phyloP scores from a whole-genome alignment of 2,329 filamentous ascomycete genomes.

The Graphiopsis chlorocephala region DNA sequence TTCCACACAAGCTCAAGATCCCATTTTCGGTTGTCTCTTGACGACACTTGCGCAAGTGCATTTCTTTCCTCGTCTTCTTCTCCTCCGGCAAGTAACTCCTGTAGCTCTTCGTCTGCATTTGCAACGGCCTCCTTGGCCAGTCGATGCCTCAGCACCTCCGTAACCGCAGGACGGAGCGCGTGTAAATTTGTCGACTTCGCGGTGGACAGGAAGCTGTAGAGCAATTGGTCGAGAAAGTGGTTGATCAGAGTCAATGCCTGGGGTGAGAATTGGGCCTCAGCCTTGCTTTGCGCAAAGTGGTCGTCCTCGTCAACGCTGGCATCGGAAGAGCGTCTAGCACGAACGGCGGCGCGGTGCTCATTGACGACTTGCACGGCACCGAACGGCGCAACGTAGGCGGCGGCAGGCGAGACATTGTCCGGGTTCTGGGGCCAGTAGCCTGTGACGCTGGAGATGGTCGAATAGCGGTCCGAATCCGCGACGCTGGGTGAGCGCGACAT shows the following conservation, averaged over 20 bases:
- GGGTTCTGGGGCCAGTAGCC: constrained; percentile 22
- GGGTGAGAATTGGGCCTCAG: constrained; percentile 69
- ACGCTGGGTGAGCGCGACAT: constrained; percentile 26
- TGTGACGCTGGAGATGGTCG: constrained; percentile 25
- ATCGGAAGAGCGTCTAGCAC: constrained; percentile 43
- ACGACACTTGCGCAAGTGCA: constrained; percentile 20
- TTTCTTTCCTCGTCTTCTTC: constrained; percentile 65
- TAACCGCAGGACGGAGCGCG: constrained; percentile 75
- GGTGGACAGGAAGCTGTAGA: constrained; percentile 83
- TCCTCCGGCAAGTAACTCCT: constrained; percentile 79
- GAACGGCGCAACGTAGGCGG: constrained; percentile 82
- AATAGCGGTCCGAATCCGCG: constrained; percentile 24
- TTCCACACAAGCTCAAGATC: constrained; percentile 95
- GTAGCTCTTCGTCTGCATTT: constrained; percentile 80
- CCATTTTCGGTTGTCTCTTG: constrained; percentile 58
- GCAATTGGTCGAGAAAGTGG: constrained; percentile 85
- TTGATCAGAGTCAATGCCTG: constrained; percentile 78
- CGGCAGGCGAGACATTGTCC: constrained; percentile 62
- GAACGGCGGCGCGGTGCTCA: constrained; percentile 65
- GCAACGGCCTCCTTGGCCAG: constrained; percentile 80
- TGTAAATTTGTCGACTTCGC: constrained; percentile 75
- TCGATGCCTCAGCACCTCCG: constrained; percentile 83
- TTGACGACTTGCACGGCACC: constrained; percentile 91
- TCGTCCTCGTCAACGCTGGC: constrained; percentile 56
- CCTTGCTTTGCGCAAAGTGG: constrained; percentile 57